A percentile compares a stretch with the other conserved stretches of the same genome.
These are phyloP conservation scores for Cryptococcus jaspeensis DNA, from an alignment of 1,284 basidiomycete species.

Conservation along the genomic window DNA sequence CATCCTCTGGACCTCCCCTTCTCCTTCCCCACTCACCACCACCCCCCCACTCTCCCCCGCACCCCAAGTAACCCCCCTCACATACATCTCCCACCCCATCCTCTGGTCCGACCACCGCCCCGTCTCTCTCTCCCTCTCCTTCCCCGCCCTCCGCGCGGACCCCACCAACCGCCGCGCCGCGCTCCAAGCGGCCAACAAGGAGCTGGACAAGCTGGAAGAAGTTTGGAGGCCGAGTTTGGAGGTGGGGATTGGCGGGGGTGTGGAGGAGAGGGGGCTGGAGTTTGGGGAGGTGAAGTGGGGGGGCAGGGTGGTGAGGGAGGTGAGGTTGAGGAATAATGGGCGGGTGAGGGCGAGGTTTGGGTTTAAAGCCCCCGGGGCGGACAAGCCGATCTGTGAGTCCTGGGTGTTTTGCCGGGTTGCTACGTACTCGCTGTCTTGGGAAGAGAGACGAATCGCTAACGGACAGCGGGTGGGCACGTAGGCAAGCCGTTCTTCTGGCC, in stretches of 20 bases:
- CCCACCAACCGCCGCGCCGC: slow-evolving; percentile 36
- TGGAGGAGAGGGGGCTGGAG: slow-evolving; percentile 50
- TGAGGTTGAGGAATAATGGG: slow-evolving; percentile 36
- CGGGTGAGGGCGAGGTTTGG: slow-evolving; percentile 34
- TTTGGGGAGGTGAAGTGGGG: slow-evolving; percentile 42
- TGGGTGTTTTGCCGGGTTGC: not conserved
- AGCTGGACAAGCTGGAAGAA: slow-evolving; percentile 52
- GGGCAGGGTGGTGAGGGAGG: slow-evolving; percentile 10
- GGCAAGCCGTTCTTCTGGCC: slow-evolving; percentile 42
- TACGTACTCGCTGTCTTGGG: not conserved
- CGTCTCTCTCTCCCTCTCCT: slow-evolving; percentile 25
- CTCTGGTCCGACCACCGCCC: slow-evolving; percentile 48
- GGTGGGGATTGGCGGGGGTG: slow-evolving; percentile 33
- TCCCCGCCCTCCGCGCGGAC: slow-evolving; percentile 30
- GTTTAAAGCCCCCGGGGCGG: slow-evolving; percentile 35
- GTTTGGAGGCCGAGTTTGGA: slow-evolving; percentile 55
- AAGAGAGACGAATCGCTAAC: not conserved
- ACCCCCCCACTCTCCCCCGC: slow-evolving; percentile 41
- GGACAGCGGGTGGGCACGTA: slow-evolving; percentile 1
- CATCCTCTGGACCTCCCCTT: slow-evolving; percentile 26
- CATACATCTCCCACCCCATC: slow-evolving; percentile 39
- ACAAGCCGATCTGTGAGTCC: slow-evolving; percentile 37
- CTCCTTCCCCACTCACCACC: slow-evolving; percentile 7
- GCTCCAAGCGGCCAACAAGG: slow-evolving; percentile 45
- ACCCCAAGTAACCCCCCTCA: slow-evolving; percentile 50